Conservation (phyloP, 345 rosid species). For the Conringia planisiliqua region DNA sequence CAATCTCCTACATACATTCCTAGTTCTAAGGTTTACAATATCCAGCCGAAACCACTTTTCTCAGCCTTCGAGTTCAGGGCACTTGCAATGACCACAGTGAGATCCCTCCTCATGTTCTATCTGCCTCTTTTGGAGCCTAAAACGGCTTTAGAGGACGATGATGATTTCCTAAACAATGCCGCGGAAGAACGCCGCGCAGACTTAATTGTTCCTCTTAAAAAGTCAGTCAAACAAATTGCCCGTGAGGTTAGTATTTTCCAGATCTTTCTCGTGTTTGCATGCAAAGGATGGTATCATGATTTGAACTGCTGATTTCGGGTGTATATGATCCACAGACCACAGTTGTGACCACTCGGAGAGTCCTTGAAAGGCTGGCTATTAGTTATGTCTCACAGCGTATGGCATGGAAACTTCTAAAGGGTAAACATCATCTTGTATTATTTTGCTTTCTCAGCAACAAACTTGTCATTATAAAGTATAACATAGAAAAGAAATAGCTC, state of each 20-base stretch:
- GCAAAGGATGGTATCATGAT: background rate
- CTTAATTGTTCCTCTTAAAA: slow-evolving; percentile 78
- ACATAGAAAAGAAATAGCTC: background rate
- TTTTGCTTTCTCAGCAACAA: background rate
- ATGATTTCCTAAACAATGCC: slow-evolving; percentile 55
- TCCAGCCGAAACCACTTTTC: slow-evolving; percentile 71
- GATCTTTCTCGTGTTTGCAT: background rate
- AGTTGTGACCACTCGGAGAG: slow-evolving; percentile 80
- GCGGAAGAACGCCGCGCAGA: slow-evolving; percentile 49
- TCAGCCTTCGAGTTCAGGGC: slow-evolving; percentile 81
- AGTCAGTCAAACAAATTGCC: slow-evolving; percentile 78
- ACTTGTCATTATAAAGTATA: background rate
- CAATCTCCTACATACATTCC: slow-evolving; percentile 45
- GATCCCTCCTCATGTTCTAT: slow-evolving; percentile 81
- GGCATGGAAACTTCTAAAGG: slow-evolving; percentile 99
- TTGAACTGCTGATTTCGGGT: background rate
- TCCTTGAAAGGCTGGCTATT: slow-evolving; percentile 85
- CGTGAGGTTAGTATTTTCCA: slow-evolving; percentile 60
- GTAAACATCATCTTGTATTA: slow-evolving; percentile 37
- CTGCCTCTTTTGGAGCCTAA: slow-evolving; percentile 92
- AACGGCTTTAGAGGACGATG: slow-evolving; percentile 52
- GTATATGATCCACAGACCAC: slow-evolving; percentile 52
- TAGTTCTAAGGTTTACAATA: slow-evolving; percentile 56
- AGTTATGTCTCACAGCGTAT: slow-evolving; percentile 75
- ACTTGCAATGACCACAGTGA: slow-evolving; percentile 74